A percentile compares a stretch with the other conserved stretches of the same genome.
These are phyloP conservation scores for Lasiosphaeriaceae sp. DNA, from an alignment of 495 filamentous ascomycete species.

Conservation along the genomic window DNA sequence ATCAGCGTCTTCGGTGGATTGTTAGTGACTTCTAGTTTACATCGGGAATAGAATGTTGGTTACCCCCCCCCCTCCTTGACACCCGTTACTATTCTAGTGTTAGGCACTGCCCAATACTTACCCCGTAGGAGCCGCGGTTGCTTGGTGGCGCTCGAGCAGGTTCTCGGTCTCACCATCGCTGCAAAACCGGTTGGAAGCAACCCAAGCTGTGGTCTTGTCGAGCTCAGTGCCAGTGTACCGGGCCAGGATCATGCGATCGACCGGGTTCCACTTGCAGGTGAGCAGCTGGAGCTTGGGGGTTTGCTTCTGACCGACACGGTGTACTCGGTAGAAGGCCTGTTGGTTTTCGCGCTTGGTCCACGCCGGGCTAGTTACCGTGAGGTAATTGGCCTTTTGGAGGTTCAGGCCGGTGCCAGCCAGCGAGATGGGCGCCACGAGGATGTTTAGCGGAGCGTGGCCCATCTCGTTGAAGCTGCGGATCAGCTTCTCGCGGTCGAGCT, in stretches of 20 bases:
- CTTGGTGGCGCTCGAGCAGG: too few species aligned
- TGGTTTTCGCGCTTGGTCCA: slow-evolving; percentile 24
- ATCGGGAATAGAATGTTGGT: too few species aligned
- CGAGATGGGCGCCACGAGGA: slow-evolving; percentile 18
- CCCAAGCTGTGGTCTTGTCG: too few species aligned
- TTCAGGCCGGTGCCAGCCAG: slow-evolving; percentile 27
- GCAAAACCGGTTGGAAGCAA: too few species aligned
- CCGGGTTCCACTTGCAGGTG: slow-evolving; percentile 20
- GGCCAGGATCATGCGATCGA: slow-evolving; percentile 15
- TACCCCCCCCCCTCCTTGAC: too few species aligned
- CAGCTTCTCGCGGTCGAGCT: background rate
- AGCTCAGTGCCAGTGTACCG: background rate
- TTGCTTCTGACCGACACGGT: slow-evolving; percentile 23
- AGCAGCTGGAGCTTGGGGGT: slow-evolving; percentile 13
- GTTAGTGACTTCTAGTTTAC: too few species aligned
- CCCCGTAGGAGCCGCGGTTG: too few species aligned
- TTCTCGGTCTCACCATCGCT: too few species aligned
- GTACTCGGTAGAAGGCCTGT: slow-evolving; percentile 26
- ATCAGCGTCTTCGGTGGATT: too few species aligned
- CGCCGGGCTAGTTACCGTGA: slow-evolving; percentile 20
- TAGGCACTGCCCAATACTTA: too few species aligned
- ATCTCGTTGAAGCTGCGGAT: slow-evolving; percentile 14
- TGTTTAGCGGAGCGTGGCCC: slow-evolving; percentile 20
- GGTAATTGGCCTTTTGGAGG: slow-evolving; percentile 24
- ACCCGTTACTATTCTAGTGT: too few species aligned